Percentiles rank a stretch among this genome's conserved stretches.
Conservation (phyloP, 352 stramenopile genomes). For the Pythium phragmiticola region DNA sequence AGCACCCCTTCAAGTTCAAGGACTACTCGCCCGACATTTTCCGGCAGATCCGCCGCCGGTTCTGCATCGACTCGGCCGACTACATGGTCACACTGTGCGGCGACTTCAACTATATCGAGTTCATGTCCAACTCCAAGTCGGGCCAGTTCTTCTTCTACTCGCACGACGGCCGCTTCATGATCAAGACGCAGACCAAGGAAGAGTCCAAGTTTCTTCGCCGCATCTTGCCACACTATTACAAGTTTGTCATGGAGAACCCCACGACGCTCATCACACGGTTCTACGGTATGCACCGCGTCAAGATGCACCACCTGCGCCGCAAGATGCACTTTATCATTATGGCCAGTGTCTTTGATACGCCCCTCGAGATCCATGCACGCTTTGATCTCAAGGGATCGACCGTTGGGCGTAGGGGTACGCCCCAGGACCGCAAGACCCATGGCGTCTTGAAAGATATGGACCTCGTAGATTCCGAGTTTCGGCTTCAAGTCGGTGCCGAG, state of each 20-base stretch:
- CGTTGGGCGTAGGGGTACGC: slow-evolving; percentile 72
- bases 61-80: slow-evolving; percentile 74
- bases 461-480: slow-evolving; percentile 82
- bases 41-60: slow-evolving; percentile 72
- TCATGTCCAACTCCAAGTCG: slow-evolving; percentile 98
- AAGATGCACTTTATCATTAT: slow-evolving; percentile 97
- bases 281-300: slow-evolving; percentile 97
- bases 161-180: slow-evolving; percentile 96
- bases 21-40: slow-evolving; percentile 92
- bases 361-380: slow-evolving; percentile 88
- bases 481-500: slow-evolving; percentile 80
- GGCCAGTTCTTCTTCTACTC: slow-evolving; percentile 99
- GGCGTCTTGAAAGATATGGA: slow-evolving; percentile 92
- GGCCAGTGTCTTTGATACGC: slow-evolving; percentile 96
- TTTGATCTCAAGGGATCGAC: slow-evolving; percentile 92
- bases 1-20: slow-evolving; percentile 89
- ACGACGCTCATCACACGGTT: slow-evolving; percentile 98
- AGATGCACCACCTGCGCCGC: slow-evolving; percentile 93
- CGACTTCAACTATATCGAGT: slow-evolving; percentile 97
- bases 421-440: slow-evolving; percentile 51
- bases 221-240: slow-evolving; percentile 98
- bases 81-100: slow-evolving; percentile 93
- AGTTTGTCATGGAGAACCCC: slow-evolving; percentile 95
- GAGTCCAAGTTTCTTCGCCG: slow-evolving; percentile 98
- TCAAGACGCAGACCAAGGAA: slow-evolving; percentile 99